These are phyloP conservation scores for Termitomyces sp. DNA, from an alignment of 768 basidiomycete genomes.

Conservation along the genomic window DNA sequence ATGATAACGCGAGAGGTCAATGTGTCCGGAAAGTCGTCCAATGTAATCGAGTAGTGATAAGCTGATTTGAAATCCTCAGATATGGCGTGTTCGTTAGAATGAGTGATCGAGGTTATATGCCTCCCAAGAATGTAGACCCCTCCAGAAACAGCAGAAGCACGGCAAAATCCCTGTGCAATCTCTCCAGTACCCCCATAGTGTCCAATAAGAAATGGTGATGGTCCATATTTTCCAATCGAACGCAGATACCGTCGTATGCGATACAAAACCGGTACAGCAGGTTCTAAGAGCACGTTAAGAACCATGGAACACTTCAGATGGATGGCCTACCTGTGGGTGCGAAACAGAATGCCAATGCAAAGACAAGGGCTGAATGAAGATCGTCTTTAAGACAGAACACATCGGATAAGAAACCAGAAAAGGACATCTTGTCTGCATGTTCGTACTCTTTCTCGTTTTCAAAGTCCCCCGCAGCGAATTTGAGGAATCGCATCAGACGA, in stretches of 20 bases:
- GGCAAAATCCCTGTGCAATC: slow-evolving; percentile 86
- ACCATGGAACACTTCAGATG: not conserved
- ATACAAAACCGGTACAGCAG: slow-evolving; percentile 56
- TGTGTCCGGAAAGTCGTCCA: slow-evolving; percentile 58
- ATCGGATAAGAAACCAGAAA: slow-evolving; percentile 58
- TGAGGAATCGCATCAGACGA: slow-evolving; percentile 86
- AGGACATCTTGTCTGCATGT: slow-evolving; percentile 48
- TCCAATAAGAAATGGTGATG: slow-evolving; percentile 81
- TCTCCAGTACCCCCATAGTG: slow-evolving; percentile 95
- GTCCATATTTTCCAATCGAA: slow-evolving; percentile 81
- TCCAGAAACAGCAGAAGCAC: slow-evolving; percentile 79
- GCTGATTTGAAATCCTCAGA: not conserved
- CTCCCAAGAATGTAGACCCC: slow-evolving; percentile 70
- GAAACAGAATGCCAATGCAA: slow-evolving; percentile 71
- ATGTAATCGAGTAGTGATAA: slow-evolving; percentile 35
- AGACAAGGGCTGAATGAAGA: slow-evolving; percentile 59
- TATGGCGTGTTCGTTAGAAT: not conserved
- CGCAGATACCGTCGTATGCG: slow-evolving; percentile 71
- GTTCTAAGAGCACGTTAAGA: slow-evolving; percentile 39
- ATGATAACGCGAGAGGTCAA: slow-evolving; percentile 53
- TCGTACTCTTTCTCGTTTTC: slow-evolving; percentile 56
- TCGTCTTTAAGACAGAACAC: slow-evolving; percentile 58
- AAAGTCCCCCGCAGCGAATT: slow-evolving; percentile 75
- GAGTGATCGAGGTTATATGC: slow-evolving; percentile 26
- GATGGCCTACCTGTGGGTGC: slow-evolving; percentile 46